Percentiles rank a stretch among this genome's conserved stretches.
phyloP scores from a whole-genome alignment of 768 basidiomycete species.

The Podaxis carcinomalis region DNA sequence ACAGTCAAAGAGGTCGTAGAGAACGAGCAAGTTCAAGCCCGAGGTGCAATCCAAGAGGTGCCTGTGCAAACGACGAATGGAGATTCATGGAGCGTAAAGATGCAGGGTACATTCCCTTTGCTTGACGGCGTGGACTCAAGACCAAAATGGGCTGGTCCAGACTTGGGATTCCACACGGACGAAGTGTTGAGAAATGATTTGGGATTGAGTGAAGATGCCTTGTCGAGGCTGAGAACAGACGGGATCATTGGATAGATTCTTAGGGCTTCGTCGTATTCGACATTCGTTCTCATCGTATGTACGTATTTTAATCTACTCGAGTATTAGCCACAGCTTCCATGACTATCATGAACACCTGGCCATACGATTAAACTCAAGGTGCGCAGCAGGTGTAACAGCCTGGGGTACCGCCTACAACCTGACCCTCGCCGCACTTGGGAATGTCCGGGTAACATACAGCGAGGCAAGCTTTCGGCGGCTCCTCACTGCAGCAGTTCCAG shows the following conservation, averaged over 20 bases:
- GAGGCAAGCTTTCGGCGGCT: not conserved
- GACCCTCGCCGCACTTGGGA: not conserved
- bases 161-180: constrained; percentile 58
- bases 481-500: constrained; percentile 1
- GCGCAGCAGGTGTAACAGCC: not conserved
- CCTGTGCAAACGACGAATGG: constrained; percentile 36
- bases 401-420: not conserved
- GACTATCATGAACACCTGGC: no score
- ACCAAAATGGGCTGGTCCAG: constrained; percentile 67
- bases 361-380: not conserved
- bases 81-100: constrained; percentile 55
- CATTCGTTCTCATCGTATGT: not conserved
- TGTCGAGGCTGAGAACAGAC: constrained; percentile 33
- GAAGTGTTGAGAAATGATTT: constrained; percentile 42
- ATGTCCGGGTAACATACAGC: not conserved
- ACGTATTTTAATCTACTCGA: not conserved
- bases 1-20: constrained; percentile 61
- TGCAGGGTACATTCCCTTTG: constrained; percentile 61
- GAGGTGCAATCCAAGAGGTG: constrained; percentile 58
- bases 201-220: constrained; percentile 30
- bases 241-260: constrained; percentile 36
- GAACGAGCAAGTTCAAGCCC: constrained; percentile 47
- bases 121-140: constrained; percentile 53
- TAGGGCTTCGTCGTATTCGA: not conserved
- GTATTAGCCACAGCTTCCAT: not conserved